These are phyloP conservation scores for Kazachstania psychrophila DNA, from an alignment of 805 yeast genomes.

Conservation along the genomic window DNA sequence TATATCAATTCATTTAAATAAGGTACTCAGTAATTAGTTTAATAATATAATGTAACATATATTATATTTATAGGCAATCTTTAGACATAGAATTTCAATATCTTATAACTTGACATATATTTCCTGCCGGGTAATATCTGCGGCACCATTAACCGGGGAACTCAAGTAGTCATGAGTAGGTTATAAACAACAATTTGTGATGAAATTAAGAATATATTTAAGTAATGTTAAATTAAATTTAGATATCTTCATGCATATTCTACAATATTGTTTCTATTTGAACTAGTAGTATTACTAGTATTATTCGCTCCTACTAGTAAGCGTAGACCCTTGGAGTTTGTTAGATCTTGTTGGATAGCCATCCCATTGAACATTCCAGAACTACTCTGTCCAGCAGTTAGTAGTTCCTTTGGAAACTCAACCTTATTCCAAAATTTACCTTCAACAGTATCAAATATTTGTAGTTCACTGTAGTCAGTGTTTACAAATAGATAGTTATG, in stretches of 20 bases:
- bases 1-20: too few relatives aligned
- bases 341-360: conserved; percentile 17
- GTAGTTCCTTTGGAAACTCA: conserved; percentile 10
- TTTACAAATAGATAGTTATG: conserved; percentile 16
- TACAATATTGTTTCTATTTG: conserved; percentile 1
- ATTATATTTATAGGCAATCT: too few relatives aligned
- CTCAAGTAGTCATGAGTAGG: too few relatives aligned
- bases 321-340: conserved; percentile 21
- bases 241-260: conserved; percentile 3
- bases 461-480: conserved; percentile 24
- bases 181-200: too few relatives aligned
- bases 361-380: conserved; percentile 15
- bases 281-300: not conserved
- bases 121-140: too few relatives aligned
- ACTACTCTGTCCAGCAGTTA: conserved; percentile 3
- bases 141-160: too few relatives aligned
- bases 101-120: too few relatives aligned
- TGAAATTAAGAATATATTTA: too few relatives aligned
- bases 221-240: too few relatives aligned
- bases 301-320: conserved; percentile 15
- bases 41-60: too few relatives aligned
- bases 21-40: too few relatives aligned
- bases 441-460: conserved; percentile 13
- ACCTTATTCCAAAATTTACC: conserved; percentile 22
- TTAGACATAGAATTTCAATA: too few relatives aligned